These are phyloP conservation scores for Gyrodon lividus DNA, from an alignment of 768 basidiomycete genomes.

Conservation along the genomic window DNA sequence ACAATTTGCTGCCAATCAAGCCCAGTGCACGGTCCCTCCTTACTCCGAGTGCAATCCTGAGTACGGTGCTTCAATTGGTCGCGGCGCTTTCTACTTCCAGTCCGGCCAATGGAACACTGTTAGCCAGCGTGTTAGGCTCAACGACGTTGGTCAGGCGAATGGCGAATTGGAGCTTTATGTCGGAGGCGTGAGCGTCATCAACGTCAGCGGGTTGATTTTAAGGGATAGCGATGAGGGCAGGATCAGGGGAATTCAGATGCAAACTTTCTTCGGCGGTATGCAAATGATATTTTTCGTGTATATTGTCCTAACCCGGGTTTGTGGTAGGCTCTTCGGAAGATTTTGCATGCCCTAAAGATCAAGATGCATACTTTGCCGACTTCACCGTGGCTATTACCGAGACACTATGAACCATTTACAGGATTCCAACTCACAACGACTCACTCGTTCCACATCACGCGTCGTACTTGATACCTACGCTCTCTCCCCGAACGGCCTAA, in stretches of 20 bases:
- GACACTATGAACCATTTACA: slow-evolving; percentile 31
- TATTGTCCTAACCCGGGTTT: not conserved
- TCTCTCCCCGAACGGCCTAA: not conserved
- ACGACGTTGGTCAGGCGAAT: slow-evolving; percentile 66
- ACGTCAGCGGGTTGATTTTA: slow-evolving; percentile 53
- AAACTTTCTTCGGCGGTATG: slow-evolving; percentile 78
- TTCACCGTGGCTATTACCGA: slow-evolving; percentile 64
- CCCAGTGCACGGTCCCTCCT: slow-evolving; percentile 48
- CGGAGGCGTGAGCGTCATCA: slow-evolving; percentile 64
- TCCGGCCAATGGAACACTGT: slow-evolving; percentile 69
- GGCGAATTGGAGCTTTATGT: slow-evolving; percentile 71
- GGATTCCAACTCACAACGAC: not conserved
- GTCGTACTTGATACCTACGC: not conserved
- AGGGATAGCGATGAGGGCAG: slow-evolving; percentile 46
- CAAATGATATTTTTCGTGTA: slow-evolving; percentile 9
- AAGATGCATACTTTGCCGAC: slow-evolving; percentile 65
- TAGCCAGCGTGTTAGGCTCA: slow-evolving; percentile 68
- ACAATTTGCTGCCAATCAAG: slow-evolving; percentile 40
- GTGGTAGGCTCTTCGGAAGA: slow-evolving; percentile 41
- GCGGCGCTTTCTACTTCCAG: slow-evolving; percentile 64
- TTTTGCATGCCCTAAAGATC: slow-evolving; percentile 62
- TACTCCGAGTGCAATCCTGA: slow-evolving; percentile 55
- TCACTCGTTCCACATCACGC: not conserved
- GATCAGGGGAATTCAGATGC: slow-evolving; percentile 68
- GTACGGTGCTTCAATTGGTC: slow-evolving; percentile 68